Conservation (phyloP, 164 flowering plant species). For the Litsea cubeba region DNA sequence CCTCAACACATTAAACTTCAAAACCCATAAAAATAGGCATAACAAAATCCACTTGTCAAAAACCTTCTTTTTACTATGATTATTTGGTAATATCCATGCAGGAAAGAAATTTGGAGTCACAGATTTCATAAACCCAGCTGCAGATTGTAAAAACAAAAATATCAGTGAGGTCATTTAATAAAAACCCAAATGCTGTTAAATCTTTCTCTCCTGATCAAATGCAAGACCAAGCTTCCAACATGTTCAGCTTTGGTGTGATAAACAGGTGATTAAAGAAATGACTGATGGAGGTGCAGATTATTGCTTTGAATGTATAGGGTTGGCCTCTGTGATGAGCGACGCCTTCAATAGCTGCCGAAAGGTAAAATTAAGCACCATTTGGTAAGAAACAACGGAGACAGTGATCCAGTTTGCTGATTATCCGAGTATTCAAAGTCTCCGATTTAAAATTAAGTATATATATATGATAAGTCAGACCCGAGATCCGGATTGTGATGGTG, state of each 20-base stretch:
- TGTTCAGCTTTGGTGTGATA: not conserved
- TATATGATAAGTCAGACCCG: no score
- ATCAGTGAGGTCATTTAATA: conserved; percentile 35
- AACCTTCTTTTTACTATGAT: not conserved
- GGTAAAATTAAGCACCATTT: no score
- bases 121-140: conserved; percentile 51
- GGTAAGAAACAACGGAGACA: no score
- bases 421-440: no score
- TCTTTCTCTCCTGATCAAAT: no score
- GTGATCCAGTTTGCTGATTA: conserved; percentile 11
- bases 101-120: conserved; percentile 63
- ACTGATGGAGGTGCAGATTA: conserved; percentile 79
- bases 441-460: no score
- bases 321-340: conserved; percentile 51
- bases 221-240: no score
- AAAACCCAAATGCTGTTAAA: no score
- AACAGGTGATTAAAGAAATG: conserved; percentile 57
- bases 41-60: not conserved
- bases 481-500: no score
- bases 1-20: no score
- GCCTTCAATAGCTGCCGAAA: conserved; percentile 45
- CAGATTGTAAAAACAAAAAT: conserved; percentile 28
- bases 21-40: no score
- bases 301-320: conserved; percentile 75
- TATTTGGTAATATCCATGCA: conserved; percentile 18